A percentile compares a stretch with the other conserved stretches of the same genome.
Conservation (phyloP, 2,329 filamentous ascomycete species). For the Aureobasidium leucospermi region DNA sequence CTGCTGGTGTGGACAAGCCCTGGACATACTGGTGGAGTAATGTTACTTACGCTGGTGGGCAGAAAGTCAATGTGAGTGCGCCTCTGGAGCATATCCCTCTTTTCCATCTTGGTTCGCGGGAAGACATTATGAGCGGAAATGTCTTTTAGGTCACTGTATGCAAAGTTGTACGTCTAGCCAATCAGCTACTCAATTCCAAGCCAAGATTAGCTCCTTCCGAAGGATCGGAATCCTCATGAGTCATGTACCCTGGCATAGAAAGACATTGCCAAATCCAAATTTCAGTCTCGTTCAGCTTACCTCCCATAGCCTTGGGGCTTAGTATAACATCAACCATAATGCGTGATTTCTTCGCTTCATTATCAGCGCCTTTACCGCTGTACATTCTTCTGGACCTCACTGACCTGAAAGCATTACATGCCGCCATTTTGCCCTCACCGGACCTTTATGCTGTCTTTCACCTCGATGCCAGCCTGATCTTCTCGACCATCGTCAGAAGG, state of each 20-base stretch:
- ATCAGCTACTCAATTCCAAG: too few relatives aligned
- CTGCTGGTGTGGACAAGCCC: slow-evolving; percentile 18
- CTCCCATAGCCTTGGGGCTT: too few relatives aligned
- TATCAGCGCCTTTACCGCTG: background rate
- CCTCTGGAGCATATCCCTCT: slow-evolving; percentile 26
- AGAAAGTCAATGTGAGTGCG: slow-evolving; percentile 24
- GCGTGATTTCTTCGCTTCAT: background rate
- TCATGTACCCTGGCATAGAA: too few relatives aligned
- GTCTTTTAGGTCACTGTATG: slow-evolving; percentile 18
- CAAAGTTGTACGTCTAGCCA: too few relatives aligned
- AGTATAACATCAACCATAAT: background rate
- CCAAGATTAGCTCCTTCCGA: too few relatives aligned
- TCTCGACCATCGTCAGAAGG: background rate
- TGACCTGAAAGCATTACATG: background rate
- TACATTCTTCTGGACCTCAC: background rate
- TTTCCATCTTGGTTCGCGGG: slow-evolving; percentile 23
- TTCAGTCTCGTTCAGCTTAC: too few relatives aligned
- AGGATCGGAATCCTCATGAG: too few relatives aligned
- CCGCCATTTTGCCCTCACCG: background rate
- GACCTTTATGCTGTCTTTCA: background rate
- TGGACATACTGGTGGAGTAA: slow-evolving; percentile 39
- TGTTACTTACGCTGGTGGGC: slow-evolving; percentile 32
- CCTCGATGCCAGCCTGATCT: background rate
- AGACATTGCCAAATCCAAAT: too few relatives aligned
- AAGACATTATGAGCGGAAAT: slow-evolving; percentile 21